Evolutionary conservation across 108 stramenopile genomes (phyloP).

Genomic region (Nannochloropsis salina): DNA sequence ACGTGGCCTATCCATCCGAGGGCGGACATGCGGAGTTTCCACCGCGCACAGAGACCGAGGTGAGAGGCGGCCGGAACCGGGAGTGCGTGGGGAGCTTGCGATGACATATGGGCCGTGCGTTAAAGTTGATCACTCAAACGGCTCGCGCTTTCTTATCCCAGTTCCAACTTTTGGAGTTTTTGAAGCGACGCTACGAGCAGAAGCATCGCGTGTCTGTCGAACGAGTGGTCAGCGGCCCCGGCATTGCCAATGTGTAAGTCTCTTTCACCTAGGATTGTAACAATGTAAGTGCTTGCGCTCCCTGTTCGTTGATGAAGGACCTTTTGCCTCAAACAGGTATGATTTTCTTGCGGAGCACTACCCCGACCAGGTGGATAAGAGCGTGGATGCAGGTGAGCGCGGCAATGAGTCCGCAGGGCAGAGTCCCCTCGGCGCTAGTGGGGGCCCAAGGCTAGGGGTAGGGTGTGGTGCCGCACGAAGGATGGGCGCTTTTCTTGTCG

Average conservation of each 20-base stretch:
- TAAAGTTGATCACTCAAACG: too few relatives aligned
- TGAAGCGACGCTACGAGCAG: conserved; percentile 61
- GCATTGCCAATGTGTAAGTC: conserved; percentile 76
- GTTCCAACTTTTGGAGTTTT: conserved; percentile 55
- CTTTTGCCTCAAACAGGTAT: conserved; percentile 34
- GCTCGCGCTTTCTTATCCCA: background rate
- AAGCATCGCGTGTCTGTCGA: conserved; percentile 78
- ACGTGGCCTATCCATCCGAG: conserved; percentile 86
- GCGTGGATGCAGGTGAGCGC: conserved; percentile 51
- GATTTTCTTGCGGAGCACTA: conserved; percentile 81
- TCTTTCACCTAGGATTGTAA: background rate
- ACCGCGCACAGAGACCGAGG: conserved; percentile 68
- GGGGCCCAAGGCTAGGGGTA: too few relatives aligned
- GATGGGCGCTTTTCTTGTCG: background rate
- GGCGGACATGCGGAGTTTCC: conserved; percentile 93
- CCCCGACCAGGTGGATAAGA: conserved; percentile 62
- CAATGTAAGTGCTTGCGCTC: background rate
- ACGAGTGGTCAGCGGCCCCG: conserved; percentile 85
- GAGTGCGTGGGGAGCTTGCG: background rate
- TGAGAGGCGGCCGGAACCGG: conserved; percentile 29
- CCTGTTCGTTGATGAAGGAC: background rate
- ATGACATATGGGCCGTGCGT: too few relatives aligned
- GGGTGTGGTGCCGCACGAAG: background rate
- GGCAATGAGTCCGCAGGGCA: background rate
- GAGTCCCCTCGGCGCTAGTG: too few relatives aligned